A percentile compares a stretch with the other conserved stretches of the same genome.
phyloP scores from a whole-genome alignment of 1,284 basidiomycete genomes.

The Irpex sp. region DNA sequence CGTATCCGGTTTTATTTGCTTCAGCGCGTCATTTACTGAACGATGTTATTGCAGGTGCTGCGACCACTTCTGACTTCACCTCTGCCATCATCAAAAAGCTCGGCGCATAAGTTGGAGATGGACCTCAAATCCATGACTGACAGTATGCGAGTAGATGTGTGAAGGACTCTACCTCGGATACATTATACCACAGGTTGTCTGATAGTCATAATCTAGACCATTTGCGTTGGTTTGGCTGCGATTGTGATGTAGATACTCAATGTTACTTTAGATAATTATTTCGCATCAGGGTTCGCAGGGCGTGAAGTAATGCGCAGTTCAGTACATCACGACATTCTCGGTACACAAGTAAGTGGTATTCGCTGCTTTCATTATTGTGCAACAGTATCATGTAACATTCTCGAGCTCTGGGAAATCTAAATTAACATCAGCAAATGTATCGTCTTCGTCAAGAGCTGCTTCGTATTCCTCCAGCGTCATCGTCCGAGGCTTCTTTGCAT shows the following conservation, averaged over 20 bases:
- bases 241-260: neutral
- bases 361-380: neutral
- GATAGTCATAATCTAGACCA: neutral
- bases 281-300: neutral
- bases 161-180: neutral
- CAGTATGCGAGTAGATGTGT: neutral
- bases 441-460: conserved; percentile 42
- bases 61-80: conserved; percentile 92
- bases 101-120: conserved; percentile 1
- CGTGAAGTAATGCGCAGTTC: neutral
- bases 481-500: conserved; percentile 36
- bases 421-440: conserved; percentile 40
- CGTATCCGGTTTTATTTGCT: conserved; percentile 28
- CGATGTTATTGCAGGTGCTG: conserved; percentile 50
- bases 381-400: neutral
- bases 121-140: neutral
- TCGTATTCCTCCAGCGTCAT: conserved; percentile 51
- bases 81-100: conserved; percentile 81
- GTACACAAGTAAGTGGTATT: neutral
- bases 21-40: neutral
- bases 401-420: conserved; percentile 26
- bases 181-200: neutral
- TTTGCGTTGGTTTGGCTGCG: neutral
- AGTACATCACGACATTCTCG: neutral
- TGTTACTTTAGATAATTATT: neutral